Conservation (phyloP, 164 flowering plant genomes). For the Macadamia integrifolia region DNA sequence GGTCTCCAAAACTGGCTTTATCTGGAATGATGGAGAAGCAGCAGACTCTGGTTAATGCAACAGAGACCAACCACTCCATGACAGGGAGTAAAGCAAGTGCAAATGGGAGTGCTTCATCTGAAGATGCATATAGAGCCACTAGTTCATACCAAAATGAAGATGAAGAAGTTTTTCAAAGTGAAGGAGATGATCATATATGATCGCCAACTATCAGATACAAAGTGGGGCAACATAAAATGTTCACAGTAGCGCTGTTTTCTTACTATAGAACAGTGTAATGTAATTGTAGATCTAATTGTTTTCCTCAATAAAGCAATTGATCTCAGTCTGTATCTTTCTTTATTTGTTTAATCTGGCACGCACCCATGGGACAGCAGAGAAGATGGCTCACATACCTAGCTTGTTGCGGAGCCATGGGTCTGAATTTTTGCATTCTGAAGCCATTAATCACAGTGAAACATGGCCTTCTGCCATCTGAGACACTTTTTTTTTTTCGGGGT, state of each 20-base stretch:
- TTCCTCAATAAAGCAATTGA: slow-evolving; percentile 13
- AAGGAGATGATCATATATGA: slow-evolving; percentile 19
- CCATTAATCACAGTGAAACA: too few relatives aligned
- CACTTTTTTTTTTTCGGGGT: too few relatives aligned
- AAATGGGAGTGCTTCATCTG: slow-evolving; percentile 20
- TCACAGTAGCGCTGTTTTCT: slow-evolving; percentile 2
- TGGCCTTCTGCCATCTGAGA: too few relatives aligned
- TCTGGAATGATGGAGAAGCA: slow-evolving; percentile 94
- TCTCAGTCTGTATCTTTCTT: not conserved
- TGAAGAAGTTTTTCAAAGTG: slow-evolving; percentile 25
- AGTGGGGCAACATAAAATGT: slow-evolving; percentile 2
- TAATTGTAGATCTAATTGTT: not conserved
- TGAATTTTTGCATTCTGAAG: too few relatives aligned
- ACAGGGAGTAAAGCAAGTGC: slow-evolving; percentile 25
- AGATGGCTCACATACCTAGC: too few relatives aligned
- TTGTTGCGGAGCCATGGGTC: too few relatives aligned
- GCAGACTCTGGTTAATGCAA: slow-evolving; percentile 39
- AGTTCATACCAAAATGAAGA: slow-evolving; percentile 16
- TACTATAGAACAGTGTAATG: slow-evolving; percentile 11
- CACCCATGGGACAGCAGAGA: too few relatives aligned
- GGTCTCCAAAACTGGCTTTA: slow-evolving; percentile 84
- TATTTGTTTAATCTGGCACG: too few relatives aligned
- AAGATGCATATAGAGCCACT: slow-evolving; percentile 19
- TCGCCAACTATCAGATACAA: not conserved
- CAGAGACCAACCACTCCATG: slow-evolving; percentile 35